Evolutionary conservation across 2,329 filamentous ascomycete species (phyloP).

Genomic region (Zymoseptoria crescenta): DNA sequence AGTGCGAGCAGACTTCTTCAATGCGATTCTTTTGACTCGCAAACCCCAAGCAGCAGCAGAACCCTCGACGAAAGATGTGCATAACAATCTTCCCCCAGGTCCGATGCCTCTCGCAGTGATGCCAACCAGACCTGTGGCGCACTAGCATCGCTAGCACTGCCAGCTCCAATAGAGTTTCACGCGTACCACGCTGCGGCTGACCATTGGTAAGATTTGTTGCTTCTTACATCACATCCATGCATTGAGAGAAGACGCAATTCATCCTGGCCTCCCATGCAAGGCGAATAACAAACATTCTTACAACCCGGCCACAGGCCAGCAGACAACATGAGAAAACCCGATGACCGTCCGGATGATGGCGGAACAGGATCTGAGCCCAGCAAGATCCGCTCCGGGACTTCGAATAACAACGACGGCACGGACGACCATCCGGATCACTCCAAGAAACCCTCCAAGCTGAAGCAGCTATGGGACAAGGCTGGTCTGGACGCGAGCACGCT

Average conservation of each 20-base stretch:
- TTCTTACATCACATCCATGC: neutral
- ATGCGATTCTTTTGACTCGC: no score
- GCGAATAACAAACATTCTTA: neutral
- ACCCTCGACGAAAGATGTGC: neutral
- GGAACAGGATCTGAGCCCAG: neutral
- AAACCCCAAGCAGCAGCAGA: neutral
- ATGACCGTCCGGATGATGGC: neutral
- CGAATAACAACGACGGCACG: neutral
- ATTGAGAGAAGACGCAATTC: neutral
- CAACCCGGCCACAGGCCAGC: neutral
- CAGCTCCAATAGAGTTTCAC: neutral
- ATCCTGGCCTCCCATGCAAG: neutral
- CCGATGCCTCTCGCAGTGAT: neutral
- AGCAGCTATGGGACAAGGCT: constrained; percentile 23
- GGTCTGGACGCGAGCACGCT: constrained; percentile 27
- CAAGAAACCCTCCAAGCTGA: constrained; percentile 19
- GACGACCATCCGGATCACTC: neutral
- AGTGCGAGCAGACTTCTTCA: no score
- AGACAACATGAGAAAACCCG: neutral
- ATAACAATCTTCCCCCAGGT: no score
- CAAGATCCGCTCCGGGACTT: neutral
- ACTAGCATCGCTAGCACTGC: neutral
- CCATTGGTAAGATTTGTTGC: neutral
- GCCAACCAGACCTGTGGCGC: neutral
- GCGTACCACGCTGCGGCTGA: neutral